These are phyloP conservation scores for Tetrahymena malaccensis DNA, from an alignment of 73 alveolate species.

Conservation along the genomic window DNA sequence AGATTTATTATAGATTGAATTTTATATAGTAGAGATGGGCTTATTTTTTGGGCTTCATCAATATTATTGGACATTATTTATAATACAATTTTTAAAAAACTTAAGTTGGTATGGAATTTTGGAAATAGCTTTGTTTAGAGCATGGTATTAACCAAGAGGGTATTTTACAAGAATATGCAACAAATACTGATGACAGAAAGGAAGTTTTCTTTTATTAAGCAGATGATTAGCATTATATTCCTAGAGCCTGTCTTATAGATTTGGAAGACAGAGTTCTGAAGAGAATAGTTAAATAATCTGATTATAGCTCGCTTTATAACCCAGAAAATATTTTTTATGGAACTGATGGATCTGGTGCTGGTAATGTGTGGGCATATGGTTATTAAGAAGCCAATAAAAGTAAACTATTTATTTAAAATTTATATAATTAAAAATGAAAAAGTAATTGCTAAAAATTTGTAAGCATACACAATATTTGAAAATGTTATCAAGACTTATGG, in stretches of 20 bases:
- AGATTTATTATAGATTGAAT: background rate
- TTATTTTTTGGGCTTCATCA: background rate
- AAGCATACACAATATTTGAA: no score
- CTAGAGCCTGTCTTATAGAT: slow-evolving; percentile 96
- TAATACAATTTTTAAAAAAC: no score
- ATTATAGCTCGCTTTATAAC: slow-evolving; percentile 76
- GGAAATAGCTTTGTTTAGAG: slow-evolving; percentile 97
- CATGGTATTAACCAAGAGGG: slow-evolving; percentile 98
- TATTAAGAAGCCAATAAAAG: slow-evolving; percentile 88
- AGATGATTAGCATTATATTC: slow-evolving; percentile 99
- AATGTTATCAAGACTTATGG: no score
- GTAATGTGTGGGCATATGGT: slow-evolving; percentile 99
- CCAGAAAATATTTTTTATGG: slow-evolving; percentile 94
- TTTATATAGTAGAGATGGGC: background rate
- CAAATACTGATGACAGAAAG: slow-evolving; percentile 90
- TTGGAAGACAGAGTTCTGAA: slow-evolving; percentile 95
- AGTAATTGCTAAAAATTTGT: background rate
- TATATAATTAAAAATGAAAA: background rate
- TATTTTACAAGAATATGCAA: slow-evolving; percentile 85
- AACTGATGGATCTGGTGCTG: slow-evolving; percentile 99
- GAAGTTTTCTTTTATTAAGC: slow-evolving; percentile 99
- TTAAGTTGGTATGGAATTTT: slow-evolving; percentile 95
- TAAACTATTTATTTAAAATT: background rate
- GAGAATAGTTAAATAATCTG: slow-evolving; percentile 61
- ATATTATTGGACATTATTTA: background rate